These are phyloP conservation scores for Eimeria sp. DNA, from an alignment of 169 alveolate species.

Conservation along the genomic window DNA sequence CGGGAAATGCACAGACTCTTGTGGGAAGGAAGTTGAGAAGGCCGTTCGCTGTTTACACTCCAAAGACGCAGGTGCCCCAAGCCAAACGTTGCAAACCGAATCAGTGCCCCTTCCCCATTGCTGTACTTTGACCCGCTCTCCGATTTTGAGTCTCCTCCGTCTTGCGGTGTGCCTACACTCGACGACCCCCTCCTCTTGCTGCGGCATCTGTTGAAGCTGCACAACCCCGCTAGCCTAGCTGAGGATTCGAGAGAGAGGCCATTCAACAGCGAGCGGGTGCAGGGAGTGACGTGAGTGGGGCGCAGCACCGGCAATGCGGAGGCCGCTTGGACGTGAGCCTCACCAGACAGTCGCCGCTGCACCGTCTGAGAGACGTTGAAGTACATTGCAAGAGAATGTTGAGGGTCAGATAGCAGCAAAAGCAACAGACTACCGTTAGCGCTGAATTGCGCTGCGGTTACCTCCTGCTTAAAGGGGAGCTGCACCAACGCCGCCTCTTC, in stretches of 20 bases:
- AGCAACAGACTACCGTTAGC: constrained; percentile 17
- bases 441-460: constrained; percentile 24
- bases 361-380: not conserved
- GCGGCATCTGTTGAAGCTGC: constrained; percentile 7
- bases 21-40: constrained; percentile 18
- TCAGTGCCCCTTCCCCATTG: not conserved
- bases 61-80: constrained; percentile 73
- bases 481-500: constrained; percentile 36
- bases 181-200: not conserved
- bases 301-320: constrained; percentile 17
- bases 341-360: not conserved
- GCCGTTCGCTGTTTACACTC: constrained; percentile 48
- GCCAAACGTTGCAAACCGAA: constrained; percentile 77
- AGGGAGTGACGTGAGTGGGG: constrained; percentile 2
- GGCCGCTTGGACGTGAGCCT: not conserved
- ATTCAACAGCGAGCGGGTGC: constrained; percentile 47
- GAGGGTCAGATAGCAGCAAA: constrained; percentile 52
- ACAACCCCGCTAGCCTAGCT: not conserved
- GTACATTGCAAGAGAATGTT: constrained; percentile 56
- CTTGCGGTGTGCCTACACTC: not conserved
- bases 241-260: constrained; percentile 30
- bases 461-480: constrained; percentile 6
- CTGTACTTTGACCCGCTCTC: not conserved
- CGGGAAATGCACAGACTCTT: constrained; percentile 22
- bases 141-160: not conserved